These are phyloP conservation scores for Wickerhamiella azyma DNA, from an alignment of 805 yeast species.

Conservation along the genomic window DNA sequence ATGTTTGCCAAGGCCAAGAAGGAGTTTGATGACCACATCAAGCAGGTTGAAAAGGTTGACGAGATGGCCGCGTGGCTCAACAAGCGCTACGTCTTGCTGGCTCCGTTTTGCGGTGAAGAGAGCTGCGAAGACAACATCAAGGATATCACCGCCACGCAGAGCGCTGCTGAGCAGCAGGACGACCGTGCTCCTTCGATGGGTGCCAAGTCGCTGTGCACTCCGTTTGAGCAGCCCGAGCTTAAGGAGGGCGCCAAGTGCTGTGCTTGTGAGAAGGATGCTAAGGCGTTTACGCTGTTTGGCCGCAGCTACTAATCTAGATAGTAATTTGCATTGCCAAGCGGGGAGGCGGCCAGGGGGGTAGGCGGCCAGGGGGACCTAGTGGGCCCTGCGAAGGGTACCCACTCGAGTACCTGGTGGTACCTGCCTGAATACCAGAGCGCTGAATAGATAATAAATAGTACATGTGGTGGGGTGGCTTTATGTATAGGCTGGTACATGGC, in stretches of 20 bases:
- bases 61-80: slow-evolving; percentile 90
- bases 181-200: slow-evolving; percentile 99
- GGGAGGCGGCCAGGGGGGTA: no score
- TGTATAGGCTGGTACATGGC: no score
- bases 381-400: no score
- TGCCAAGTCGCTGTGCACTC: slow-evolving; percentile 95
- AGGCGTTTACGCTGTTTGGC: slow-evolving; percentile 87
- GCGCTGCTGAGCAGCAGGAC: slow-evolving; percentile 72
- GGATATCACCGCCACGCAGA: slow-evolving; percentile 65
- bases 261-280: slow-evolving; percentile 64
- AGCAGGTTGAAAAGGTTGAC: slow-evolving; percentile 68
- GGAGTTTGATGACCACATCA: slow-evolving; percentile 71
- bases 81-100: slow-evolving; percentile 72
- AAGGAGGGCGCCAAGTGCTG: slow-evolving; percentile 74
- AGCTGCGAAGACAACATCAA: slow-evolving; percentile 97
- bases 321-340: not conserved
- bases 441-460: no score
- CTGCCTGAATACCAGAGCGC: no score
- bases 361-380: no score
- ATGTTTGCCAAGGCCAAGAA: slow-evolving; percentile 68
- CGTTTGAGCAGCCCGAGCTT: slow-evolving; percentile 79
- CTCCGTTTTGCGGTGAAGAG: slow-evolving; percentile 95
- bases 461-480: no score
- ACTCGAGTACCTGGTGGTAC: no score
- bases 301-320: slow-evolving; percentile 57